Evolutionary conservation across 345 rosid genomes (phyloP), one percentile per base, ranked within the genome.

Genomic region (Aurinia saxatilis): DNA sequence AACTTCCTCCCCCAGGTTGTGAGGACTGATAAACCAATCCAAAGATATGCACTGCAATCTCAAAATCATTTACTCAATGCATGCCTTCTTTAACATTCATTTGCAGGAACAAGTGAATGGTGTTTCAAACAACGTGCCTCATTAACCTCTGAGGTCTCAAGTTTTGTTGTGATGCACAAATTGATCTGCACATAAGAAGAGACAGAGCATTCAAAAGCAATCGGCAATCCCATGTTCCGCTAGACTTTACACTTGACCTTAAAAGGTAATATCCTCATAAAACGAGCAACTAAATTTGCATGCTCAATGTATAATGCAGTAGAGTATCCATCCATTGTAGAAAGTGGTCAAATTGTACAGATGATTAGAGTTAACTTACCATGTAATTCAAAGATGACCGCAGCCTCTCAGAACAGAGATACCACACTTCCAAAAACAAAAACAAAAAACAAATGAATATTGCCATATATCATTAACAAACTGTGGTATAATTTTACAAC

Each of bases 1-100:
- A 62, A 23, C 50, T 16, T 70, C 74, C 21, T 62, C 67, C 49
- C 66, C 66, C 16, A 63, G 8, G 29, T 45, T 45, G 73, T 70
- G 44, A 70, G 69, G 18, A 63, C 53, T 39, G 38, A 63, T 29
- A 29, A 34, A 47, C 42, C 33, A 47, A 46, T 54, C 55, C 58
- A 40, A 31, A 9, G 38, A 63, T 39, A 11, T 38, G 51, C 23
- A 48, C 31, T 53, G 13, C 53, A 62, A 35, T 37, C 63, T 61
- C 38, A 16, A 56, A 63, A 18, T 25, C 34, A 12, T 31, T 38
- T 62, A 46, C 36, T 30, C 25, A 62, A 48, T 46, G 47, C 36
- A 42, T 44, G 23, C 3, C 29, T 48, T 54, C 36, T 54, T 54
- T 63, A 42, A 34, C 50, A 42, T 44, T 25, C 33, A 29, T 62